phyloP scores from a whole-genome alignment of 192 early-diverging fungal genomes.

The Backusella luteola region DNA sequence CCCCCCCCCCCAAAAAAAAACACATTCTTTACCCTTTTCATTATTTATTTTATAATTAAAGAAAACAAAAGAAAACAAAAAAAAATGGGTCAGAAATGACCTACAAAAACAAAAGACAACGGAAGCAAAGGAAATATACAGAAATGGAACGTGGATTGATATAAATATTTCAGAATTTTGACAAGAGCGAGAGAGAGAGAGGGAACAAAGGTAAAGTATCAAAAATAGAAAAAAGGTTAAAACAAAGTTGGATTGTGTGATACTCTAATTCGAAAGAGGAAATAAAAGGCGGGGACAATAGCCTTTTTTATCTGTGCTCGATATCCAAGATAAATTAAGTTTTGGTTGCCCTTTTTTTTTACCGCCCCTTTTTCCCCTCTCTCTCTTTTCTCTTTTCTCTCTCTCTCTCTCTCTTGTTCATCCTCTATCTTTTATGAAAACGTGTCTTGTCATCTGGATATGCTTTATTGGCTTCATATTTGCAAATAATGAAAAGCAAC shows the following conservation, averaged over 20 bases:
- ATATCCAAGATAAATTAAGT: neutral
- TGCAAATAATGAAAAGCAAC: neutral
- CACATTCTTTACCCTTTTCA: neutral
- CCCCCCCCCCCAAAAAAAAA: neutral
- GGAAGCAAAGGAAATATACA: neutral
- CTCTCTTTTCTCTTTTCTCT: neutral
- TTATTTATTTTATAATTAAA: neutral
- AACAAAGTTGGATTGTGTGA: neutral
- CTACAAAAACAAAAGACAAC: neutral
- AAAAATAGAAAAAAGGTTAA: neutral
- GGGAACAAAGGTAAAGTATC: neutral
- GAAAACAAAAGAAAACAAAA: neutral
- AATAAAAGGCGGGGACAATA: neutral
- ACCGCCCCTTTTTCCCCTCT: neutral
- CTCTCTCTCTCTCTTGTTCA: neutral
- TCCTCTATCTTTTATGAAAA: neutral
- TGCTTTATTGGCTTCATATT: neutral
- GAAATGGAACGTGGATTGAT: neutral
- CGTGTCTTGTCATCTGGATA: neutral
- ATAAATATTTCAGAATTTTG: neutral
- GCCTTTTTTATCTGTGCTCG: neutral
- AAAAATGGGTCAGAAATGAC: constrained; percentile 1
- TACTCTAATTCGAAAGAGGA: neutral
- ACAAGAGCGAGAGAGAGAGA: neutral
- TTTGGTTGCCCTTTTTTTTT: neutral